Base-by-base conservation (phyloP, 2,329 filamentous ascomycete genomes). In the Pseudogymnoascus sp. region DNA sequence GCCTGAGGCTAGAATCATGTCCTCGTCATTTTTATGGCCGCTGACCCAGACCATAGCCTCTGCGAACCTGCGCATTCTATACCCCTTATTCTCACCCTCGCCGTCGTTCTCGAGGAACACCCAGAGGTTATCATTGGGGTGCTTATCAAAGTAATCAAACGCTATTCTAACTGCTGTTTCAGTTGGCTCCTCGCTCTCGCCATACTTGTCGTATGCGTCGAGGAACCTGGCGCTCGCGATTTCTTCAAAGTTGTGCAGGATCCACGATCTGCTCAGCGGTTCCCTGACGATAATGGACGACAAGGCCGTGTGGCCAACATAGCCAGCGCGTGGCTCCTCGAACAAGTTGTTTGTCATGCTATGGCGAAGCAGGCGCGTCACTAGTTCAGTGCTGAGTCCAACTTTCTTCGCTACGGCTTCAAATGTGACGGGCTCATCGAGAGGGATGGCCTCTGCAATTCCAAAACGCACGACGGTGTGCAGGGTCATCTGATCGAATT, bases 391-490 rank as follows among this genome's bases (percentile, higher is more conserved):
- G 39, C 20, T 25, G 20, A 43, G 39, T 4, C 39, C 39, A 6
- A 43, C 39, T 43, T 43, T 43, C 39, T 43, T 43, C 4, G 39
- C 39, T 20, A 43, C 20, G 20, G 20, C 74, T 3, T 68, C 63
- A 60, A 75, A 76, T 2, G 77, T 76, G 6, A 78, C 77, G 3
- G 74, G 71, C 14, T 77, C 77, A 22, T 76, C 71, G 1, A 81
- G 59, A 2, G 80, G 79, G 5, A 83, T 78, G 4, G 77, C 75
- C 22, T 64, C 38, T 28, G 65, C 64, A 18, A 66, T 62, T n/a
- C 62, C 38, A 28, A 62, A 66, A 8, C 61, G 61, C 35, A 59
- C 59, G 14, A 66, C 33, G 4, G 60, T 57, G 20, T 64, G 62
- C 12, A 62, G 41, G 14, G 22, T 28, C 33, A 43, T 43, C 12